Evolutionary conservation across 2,329 filamentous ascomycete species (phyloP).

Genomic region (Aspergillus sp.): DNA sequence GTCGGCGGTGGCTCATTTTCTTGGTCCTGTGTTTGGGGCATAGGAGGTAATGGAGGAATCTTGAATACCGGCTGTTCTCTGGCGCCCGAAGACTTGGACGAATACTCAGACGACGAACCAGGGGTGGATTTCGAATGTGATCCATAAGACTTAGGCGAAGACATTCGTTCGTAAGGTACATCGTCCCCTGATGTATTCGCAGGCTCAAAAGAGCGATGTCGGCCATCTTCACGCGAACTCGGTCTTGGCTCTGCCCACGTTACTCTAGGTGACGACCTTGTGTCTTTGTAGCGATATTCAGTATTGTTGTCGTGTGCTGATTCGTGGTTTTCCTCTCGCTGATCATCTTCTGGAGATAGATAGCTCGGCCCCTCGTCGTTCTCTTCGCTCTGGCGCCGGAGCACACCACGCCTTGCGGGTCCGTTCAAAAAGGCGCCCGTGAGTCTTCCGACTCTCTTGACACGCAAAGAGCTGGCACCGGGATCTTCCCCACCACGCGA

Average conservation of each 20-base stretch:
- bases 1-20: conserved; percentile 74
- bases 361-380: conserved; percentile 38
- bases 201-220: conserved; percentile 17
- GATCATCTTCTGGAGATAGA: conserved; percentile 20
- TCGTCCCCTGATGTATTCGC: conserved; percentile 15
- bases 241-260: conserved; percentile 32
- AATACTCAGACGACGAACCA: conserved; percentile 36
- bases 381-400: conserved; percentile 56
- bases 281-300: conserved; percentile 19
- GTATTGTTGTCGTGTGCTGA: conserved; percentile 21
- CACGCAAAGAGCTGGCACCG: conserved; percentile 63
- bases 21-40: conserved; percentile 65
- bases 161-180: conserved; percentile 26
- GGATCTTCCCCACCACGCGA: conserved; percentile 54
- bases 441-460: conserved; percentile 69
- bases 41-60: conserved; percentile 48
- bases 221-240: conserved; percentile 13
- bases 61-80: conserved; percentile 52
- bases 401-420: conserved; percentile 67
- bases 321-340: conserved; percentile 5
- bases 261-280: conserved; percentile 29
- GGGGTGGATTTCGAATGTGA: conserved; percentile 34
- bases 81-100: conserved; percentile 34
- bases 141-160: conserved; percentile 29
- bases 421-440: conserved; percentile 73